A percentile compares a stretch with the other conserved stretches of the same genome.
phyloP scores from a whole-genome alignment of 768 basidiomycete genomes.

The Kwoniella bestiolae region DNA sequence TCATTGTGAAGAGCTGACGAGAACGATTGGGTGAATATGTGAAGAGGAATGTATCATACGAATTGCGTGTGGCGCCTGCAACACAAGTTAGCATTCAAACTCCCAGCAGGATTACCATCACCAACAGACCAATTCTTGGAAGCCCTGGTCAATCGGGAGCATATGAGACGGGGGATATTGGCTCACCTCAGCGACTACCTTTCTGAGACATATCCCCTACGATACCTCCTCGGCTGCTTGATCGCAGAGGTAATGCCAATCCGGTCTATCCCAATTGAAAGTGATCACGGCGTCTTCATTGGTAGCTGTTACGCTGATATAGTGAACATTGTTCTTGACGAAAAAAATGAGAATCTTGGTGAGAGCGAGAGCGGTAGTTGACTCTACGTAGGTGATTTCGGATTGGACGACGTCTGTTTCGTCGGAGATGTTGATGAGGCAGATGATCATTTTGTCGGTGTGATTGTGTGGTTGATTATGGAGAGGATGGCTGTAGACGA shows the following conservation, averaged over 20 bases:
- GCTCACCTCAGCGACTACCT: neutral
- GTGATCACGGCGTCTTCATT: neutral
- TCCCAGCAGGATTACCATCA: no score
- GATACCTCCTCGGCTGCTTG: neutral
- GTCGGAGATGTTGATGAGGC: neutral
- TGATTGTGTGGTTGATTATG: neutral
- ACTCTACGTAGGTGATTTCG: neutral
- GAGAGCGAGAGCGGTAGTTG: neutral
- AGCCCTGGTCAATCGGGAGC: no score
- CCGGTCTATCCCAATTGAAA: neutral
- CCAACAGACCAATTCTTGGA: no score
- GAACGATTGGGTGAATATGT: no score
- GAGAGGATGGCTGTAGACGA: no score
- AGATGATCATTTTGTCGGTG: neutral
- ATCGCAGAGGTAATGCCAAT: neutral
- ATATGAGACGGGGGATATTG: no score
- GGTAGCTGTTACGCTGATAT: neutral
- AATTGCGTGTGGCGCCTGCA: no score
- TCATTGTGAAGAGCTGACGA: no score
- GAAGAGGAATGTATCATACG: no score
- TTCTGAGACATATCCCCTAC: neutral
- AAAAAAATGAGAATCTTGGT: neutral
- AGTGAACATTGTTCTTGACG: neutral
- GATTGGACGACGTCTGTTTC: neutral
- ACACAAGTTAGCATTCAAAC: no score